These are phyloP conservation scores for Colletotrichum cereale DNA, from an alignment of 2,329 filamentous ascomycete species.

Conservation along the genomic window DNA sequence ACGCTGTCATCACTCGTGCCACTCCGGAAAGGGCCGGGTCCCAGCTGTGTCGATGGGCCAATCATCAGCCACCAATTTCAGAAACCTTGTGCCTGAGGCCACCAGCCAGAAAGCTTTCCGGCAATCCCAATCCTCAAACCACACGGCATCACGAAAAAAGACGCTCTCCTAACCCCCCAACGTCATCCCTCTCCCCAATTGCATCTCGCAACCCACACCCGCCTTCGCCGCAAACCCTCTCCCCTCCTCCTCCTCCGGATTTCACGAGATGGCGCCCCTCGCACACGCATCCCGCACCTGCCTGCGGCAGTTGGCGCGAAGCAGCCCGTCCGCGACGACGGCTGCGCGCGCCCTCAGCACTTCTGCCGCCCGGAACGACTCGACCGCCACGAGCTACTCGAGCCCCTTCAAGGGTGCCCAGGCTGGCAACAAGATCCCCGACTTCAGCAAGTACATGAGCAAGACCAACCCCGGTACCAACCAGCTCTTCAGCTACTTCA, in stretches of 20 bases:
- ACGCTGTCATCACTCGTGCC: constrained; percentile 25
- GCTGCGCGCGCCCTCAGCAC: constrained; percentile 69
- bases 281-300: constrained; percentile 76
- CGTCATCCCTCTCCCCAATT: constrained; percentile 42
- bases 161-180: constrained; percentile 39
- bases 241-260: constrained; percentile 37
- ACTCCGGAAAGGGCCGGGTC: constrained; percentile 42
- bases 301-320: constrained; percentile 68
- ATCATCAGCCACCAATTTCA: constrained; percentile 62
- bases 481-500: constrained; percentile 96
- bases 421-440: constrained; percentile 80
- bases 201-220: constrained; percentile 30
- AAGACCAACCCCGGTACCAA: constrained; percentile 77
- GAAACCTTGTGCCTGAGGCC: constrained; percentile 48
- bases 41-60: constrained; percentile 50
- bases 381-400: constrained; percentile 62
- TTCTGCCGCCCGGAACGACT: constrained; percentile 61
- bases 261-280: constrained; percentile 74
- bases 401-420: constrained; percentile 74
- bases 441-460: constrained; percentile 89
- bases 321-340: constrained; percentile 52
- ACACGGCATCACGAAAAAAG: constrained; percentile 43
- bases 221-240: constrained; percentile 34
- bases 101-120: constrained; percentile 40
- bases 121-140: constrained; percentile 50